Percentiles rank a stretch among this genome's conserved stretches.
Evolutionary conservation across 73 alveolate genomes (phyloP).

Genomic region (Paramecium primaurelia): DNA sequence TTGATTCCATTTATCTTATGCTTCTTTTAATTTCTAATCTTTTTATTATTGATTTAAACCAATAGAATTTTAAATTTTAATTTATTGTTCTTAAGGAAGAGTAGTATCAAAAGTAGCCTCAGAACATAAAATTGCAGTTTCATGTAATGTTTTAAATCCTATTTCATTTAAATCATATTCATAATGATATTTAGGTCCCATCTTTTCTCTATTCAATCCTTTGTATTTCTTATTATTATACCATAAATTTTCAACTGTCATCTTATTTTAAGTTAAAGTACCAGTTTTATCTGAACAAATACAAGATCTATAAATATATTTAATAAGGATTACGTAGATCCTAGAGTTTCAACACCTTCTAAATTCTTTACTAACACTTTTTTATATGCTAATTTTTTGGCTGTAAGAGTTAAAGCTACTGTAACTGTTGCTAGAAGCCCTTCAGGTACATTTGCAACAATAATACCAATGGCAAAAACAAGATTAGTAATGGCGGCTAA

Average conservation of each 20-base stretch:
- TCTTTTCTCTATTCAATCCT: neutral
- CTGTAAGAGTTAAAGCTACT: constrained; percentile 89
- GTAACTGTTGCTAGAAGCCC: constrained; percentile 86
- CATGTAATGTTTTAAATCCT: neutral
- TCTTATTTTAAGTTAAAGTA: constrained; percentile 67
- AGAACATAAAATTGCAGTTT: neutral
- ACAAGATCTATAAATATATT: neutral
- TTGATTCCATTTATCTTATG: neutral
- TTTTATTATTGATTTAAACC: neutral
- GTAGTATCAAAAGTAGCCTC: constrained; percentile 16
- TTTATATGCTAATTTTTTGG: constrained; percentile 80
- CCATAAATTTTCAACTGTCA: constrained; percentile 68
- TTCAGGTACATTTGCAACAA: constrained; percentile 77
- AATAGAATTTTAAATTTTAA: neutral
- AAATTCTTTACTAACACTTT: constrained; percentile 73
- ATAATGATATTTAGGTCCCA: neutral
- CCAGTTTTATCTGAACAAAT: constrained; percentile 77
- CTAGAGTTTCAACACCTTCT: constrained; percentile 82
- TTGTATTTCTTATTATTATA: constrained; percentile 53
- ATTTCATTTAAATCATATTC: constrained; percentile 2
- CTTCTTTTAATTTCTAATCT: neutral
- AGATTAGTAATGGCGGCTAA: constrained; percentile 70
- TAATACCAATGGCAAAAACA: constrained; percentile 76
- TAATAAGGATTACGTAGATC: constrained; percentile 60
- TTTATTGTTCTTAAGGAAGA: constrained; percentile 42